These are phyloP conservation scores for Nadsonia commutata DNA, from an alignment of 1,139 yeast species.

Conservation along the genomic window DNA sequence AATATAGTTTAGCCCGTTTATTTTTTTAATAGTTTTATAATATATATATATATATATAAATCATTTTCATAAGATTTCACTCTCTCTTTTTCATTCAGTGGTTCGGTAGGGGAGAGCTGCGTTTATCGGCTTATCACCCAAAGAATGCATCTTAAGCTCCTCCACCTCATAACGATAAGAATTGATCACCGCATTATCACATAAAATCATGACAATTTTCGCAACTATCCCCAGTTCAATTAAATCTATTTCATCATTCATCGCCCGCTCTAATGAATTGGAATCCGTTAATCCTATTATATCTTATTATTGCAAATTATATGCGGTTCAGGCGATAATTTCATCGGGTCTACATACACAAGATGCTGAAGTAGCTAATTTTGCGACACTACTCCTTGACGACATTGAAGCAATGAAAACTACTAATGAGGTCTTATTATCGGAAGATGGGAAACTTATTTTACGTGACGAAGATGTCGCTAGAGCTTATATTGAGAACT, in stretches of 20 bases:
- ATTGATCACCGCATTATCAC: no score
- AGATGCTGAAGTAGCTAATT: constrained; percentile 38
- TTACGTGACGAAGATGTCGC: constrained; percentile 45
- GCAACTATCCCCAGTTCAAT: constrained; percentile 10
- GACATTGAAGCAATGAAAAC: constrained; percentile 42
- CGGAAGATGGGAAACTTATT: constrained; percentile 31
- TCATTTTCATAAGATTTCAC: no score
- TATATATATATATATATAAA: constrained; percentile 1
- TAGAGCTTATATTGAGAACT: constrained; percentile 42
- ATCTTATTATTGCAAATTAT: constrained; percentile 37
- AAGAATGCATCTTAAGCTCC: no score
- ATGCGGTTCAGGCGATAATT: constrained; percentile 43
- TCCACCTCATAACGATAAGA: no score
- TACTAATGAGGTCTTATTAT: constrained; percentile 13
- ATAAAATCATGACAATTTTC: no score
- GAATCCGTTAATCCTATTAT: constrained; percentile 36
- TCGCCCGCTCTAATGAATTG: constrained; percentile 39
- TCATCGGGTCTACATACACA: constrained; percentile 40
- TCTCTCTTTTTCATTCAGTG: no score
- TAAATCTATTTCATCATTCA: constrained; percentile 29
- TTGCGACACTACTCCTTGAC: constrained; percentile 46
- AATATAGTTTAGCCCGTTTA: background rate
- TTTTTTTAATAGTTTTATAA: background rate
- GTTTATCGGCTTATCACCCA: no score
- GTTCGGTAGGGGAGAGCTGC: no score